These are phyloP conservation scores for Podaxis sp. DNA, from an alignment of 768 basidiomycete species.

Conservation along the genomic window DNA sequence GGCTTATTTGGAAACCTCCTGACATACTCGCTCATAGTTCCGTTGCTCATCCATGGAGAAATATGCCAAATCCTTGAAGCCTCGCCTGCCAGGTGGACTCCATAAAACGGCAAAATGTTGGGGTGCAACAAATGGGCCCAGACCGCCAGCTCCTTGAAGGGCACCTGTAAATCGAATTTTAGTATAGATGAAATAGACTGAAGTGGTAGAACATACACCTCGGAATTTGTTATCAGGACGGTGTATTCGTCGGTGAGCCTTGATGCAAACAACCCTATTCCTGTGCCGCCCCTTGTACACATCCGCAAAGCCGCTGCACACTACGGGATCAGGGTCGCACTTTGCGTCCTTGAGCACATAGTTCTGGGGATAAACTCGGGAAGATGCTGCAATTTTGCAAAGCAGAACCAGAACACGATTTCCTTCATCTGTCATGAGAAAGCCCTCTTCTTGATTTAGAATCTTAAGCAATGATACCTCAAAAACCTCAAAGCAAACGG, in stretches of 20 bases:
- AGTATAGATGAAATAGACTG: no score
- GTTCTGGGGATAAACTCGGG: neutral
- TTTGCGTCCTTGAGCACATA: rapidly evolving
- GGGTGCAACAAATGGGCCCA: no score
- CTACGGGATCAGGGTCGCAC: rapidly evolving
- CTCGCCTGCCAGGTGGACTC: no score
- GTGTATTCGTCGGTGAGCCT: no score
- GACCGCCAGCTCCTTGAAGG: no score
- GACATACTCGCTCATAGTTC: neutral
- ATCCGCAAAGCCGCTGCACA: neutral
- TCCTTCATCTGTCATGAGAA: neutral
- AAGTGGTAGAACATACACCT: no score
- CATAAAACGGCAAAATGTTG: no score
- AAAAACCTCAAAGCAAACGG: neutral
- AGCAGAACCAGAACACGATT: neutral
- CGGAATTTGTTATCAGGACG: no score
- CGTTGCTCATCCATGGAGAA: no score
- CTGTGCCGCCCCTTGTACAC: neutral
- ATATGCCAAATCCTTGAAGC: no score
- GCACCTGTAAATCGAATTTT: no score
- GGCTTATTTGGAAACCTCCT: neutral
- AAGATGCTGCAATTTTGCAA: neutral
- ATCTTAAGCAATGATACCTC: neutral
- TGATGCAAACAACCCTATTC: no score
- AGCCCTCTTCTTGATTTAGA: neutral